Percentiles rank a stretch among this genome's conserved stretches.
These are phyloP conservation scores for Lepidopterella palustris DNA, from an alignment of 495 filamentous ascomycete genomes.

Conservation along the genomic window DNA sequence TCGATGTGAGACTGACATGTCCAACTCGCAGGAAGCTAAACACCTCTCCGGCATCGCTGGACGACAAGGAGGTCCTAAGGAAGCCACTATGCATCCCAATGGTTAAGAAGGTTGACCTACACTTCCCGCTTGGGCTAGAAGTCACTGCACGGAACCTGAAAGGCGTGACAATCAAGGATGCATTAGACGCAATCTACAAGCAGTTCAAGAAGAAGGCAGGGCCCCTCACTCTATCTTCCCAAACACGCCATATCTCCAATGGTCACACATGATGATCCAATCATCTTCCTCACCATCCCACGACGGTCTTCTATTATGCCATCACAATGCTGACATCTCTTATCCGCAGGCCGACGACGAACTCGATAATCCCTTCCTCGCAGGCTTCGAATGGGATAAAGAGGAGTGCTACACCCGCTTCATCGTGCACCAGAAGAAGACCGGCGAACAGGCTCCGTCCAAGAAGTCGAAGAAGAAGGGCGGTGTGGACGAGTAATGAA, in stretches of 20 bases:
- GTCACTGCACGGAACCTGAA: constrained; percentile 85
- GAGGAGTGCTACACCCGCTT: constrained; percentile 70
- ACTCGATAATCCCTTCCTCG: constrained; percentile 71
- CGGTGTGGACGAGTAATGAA: constrained; percentile 28
- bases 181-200: constrained; percentile 88
- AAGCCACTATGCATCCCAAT: constrained; percentile 70
- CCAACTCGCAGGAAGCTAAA: constrained; percentile 69
- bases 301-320: background rate
- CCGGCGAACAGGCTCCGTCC: constrained; percentile 46
- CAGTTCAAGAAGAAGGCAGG: constrained; percentile 86
- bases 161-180: constrained; percentile 93
- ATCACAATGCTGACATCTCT: background rate
- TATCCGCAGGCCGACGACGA: constrained; percentile 76
- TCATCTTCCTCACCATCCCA: background rate
- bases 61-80: constrained; percentile 76
- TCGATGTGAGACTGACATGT: background rate
- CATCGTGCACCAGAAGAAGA: constrained; percentile 75
- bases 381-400: constrained; percentile 92
- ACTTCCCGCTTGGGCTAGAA: constrained; percentile 79
- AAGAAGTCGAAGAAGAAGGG: constrained; percentile 61
- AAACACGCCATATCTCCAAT: background rate
- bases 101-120: constrained; percentile 88
- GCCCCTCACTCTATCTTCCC: background rate
- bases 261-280: background rate
- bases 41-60: constrained; percentile 65